Conservation (phyloP, 768 basidiomycete species). For the Ramaria rubella region DNA sequence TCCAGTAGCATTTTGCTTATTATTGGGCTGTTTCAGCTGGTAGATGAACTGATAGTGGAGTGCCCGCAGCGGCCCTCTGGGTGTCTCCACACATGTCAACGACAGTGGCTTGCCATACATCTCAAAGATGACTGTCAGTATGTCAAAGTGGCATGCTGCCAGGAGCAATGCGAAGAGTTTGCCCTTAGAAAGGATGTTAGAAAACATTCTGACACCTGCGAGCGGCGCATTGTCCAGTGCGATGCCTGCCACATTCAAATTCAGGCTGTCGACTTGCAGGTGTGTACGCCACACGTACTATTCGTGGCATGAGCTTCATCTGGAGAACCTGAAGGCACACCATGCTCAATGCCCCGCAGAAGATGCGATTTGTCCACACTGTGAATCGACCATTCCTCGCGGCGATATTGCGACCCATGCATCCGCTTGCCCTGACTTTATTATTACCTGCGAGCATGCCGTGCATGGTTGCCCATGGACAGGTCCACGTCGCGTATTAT, state of each 20-base stretch:
- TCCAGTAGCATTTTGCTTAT: constrained; percentile 7
- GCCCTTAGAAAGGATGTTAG: constrained; percentile 43
- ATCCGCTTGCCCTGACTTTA: constrained; percentile 32
- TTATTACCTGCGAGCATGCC: constrained; percentile 40
- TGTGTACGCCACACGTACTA: constrained; percentile 19
- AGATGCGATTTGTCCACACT: constrained; percentile 35
- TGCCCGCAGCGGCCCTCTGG: constrained; percentile 57
- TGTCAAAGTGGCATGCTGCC: constrained; percentile 45
- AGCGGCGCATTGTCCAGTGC: constrained; percentile 32
- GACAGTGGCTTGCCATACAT: constrained; percentile 60
- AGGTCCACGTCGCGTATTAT: constrained; percentile 35
- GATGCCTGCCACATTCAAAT: constrained; percentile 32
- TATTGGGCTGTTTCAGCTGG: constrained; percentile 45
- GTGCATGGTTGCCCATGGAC: constrained; percentile 49
- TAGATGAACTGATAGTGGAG: constrained; percentile 73
- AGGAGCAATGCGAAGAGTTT: constrained; percentile 37
- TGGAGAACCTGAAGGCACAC: constrained; percentile 30
- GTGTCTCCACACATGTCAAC: constrained; percentile 56
- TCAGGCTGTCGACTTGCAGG: constrained; percentile 32
- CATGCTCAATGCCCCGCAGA: constrained; percentile 32
- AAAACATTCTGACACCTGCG: constrained; percentile 35
- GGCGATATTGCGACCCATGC: constrained; percentile 31
- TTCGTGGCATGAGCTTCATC: constrained; percentile 5
- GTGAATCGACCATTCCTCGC: constrained; percentile 31
- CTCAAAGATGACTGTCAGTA: constrained; percentile 56